A percentile compares a stretch with the other conserved stretches of the same genome.
Conservation (phyloP, 441 rosid species). For the Jatropha podagrica region DNA sequence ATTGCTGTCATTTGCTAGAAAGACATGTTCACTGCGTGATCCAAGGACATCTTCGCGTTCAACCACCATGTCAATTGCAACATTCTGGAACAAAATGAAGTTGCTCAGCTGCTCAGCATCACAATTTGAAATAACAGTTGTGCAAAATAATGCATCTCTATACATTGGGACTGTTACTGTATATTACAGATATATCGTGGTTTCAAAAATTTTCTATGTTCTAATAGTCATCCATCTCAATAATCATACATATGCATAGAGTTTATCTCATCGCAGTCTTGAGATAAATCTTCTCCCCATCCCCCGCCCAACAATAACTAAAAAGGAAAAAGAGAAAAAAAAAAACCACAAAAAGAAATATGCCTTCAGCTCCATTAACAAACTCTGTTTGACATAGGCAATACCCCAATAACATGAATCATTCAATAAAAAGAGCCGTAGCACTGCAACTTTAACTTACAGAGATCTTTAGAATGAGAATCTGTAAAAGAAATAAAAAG, state of each 20-base stretch:
- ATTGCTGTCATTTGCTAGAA: constrained; percentile 49
- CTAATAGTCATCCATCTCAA: too few species aligned
- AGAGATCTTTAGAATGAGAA: constrained; percentile 67
- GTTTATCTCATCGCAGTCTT: too few species aligned
- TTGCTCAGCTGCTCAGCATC: constrained; percentile 8
- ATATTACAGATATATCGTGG: not conserved
- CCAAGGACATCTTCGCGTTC: constrained; percentile 44
- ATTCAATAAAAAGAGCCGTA: not conserved
- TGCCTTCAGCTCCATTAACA: not conserved
- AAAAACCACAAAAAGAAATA: not conserved
- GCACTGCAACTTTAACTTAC: constrained; percentile 52
- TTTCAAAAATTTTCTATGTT: too few species aligned
- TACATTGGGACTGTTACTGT: not conserved
- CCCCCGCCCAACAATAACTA: not conserved
- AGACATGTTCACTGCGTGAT: constrained; percentile 43
- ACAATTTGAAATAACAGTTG: not conserved
- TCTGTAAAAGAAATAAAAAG: constrained; percentile 53
- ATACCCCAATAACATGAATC: not conserved
- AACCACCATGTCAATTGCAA: constrained; percentile 65
- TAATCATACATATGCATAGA: too few species aligned
- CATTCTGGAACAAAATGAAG: constrained; percentile 46
- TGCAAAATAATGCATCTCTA: not conserved
- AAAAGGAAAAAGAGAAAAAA: not conserved
- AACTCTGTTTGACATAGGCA: not conserved
- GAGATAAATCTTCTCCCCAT: not conserved